Percentiles rank a stretch among this genome's conserved stretches.
Evolutionary conservation across 148 eudicot species (phyloP).

Genomic region (Drosera capensis): DNA sequence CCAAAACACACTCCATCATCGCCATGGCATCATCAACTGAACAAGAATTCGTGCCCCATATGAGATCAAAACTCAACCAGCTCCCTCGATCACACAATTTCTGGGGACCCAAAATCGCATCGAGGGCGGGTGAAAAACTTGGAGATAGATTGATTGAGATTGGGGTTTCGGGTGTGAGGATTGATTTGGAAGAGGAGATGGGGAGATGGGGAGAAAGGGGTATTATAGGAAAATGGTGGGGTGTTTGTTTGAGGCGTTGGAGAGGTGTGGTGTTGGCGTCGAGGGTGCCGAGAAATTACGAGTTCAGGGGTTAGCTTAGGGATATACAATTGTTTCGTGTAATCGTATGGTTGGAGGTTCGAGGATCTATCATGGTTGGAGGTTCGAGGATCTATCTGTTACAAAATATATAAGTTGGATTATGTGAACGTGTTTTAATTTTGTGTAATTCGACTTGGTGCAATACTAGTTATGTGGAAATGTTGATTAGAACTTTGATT

Average conservation of each 20-base stretch:
- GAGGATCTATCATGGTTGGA: too few relatives aligned
- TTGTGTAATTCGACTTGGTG: too few relatives aligned
- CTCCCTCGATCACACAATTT: constrained; percentile 30
- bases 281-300: constrained; percentile 35
- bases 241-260: constrained; percentile 42
- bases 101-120: constrained; percentile 42
- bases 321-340: too few relatives aligned
- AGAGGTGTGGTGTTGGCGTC: constrained; percentile 26
- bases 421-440: too few relatives aligned
- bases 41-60: constrained; percentile 40
- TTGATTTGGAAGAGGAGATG: constrained; percentile 31
- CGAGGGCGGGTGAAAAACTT: constrained; percentile 57
- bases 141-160: constrained; percentile 37
- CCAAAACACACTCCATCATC: constrained; percentile 33
- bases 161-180: constrained; percentile 29
- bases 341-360: too few relatives aligned
- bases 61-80: constrained; percentile 31
- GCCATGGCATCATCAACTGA: constrained; percentile 76
- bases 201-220: constrained; percentile 33
- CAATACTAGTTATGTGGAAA: too few relatives aligned
- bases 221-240: constrained; percentile 31
- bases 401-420: too few relatives aligned
- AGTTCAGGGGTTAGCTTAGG: too few relatives aligned
- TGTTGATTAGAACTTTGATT: too few relatives aligned
- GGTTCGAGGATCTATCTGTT: too few relatives aligned